Evolutionary conservation across 73 alveolate genomes (phyloP), one percentile per base, ranked within the genome.

Genomic region (Paraurostyla sp.): DNA sequence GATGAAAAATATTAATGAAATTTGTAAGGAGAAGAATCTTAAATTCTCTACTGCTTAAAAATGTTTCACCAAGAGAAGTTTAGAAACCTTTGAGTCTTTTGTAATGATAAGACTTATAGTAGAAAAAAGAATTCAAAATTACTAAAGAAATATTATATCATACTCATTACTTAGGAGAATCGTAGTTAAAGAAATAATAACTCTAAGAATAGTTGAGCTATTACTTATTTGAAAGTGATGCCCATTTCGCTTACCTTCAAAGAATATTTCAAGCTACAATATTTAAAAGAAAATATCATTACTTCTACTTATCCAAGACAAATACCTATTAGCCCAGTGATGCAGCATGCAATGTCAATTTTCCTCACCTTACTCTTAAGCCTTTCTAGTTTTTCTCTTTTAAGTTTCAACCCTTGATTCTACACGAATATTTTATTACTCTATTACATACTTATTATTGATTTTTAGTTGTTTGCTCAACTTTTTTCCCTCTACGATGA

Each of bases 11-110:
- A 54, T 78, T 78, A 9, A 78, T 32, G 62, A 38, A 1, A 35
- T 78, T 78, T 29, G 78, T 51, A 16, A 78, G 1, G 23, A 78
- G 6, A 58, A 78, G 27, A 11, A 40, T 23, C n/a, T 54, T 49
- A 35, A 51, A 78, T 35, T 78, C 80, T 51, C 80, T 50, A 38
- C 89, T 78, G 6, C 62, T 52, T 23, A 29, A 35, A 27, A 51
- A 78, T 0, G 75, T 50, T 35, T 78, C 78, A 0, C 69, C 69
- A 0, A 78, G 43, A 13, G 62, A 36, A 6, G 29, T 54, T 50
- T 78, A 52, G 42, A 54, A 78, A 13, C 89, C 89, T 78, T 78
- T 78, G 43, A 54, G 35, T 29, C 78, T 49, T 36, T 45, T 50
- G 35, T 78, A 78, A n/a, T 40, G 29, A 27, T 52, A 78, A 23